These are phyloP conservation scores for Calycina herbarum DNA, from an alignment of 2,329 filamentous ascomycete genomes.

Conservation along the genomic window DNA sequence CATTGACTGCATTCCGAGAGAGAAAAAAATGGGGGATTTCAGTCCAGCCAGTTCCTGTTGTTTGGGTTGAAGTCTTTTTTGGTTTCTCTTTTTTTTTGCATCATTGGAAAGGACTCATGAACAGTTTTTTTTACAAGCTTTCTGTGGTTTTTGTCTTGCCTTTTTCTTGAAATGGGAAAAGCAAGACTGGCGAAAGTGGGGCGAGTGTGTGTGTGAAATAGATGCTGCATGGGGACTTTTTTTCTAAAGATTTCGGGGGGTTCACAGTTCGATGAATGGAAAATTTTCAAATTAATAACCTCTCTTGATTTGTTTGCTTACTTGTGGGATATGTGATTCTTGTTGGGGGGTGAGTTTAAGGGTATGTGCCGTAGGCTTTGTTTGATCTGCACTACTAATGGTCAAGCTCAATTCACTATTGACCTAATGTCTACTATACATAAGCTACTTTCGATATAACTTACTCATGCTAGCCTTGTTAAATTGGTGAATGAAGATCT, in stretches of 20 bases:
- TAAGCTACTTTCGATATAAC: too few species aligned
- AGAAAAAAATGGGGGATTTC: slow-evolving; percentile 22
- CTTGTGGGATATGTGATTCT: slow-evolving; percentile 6
- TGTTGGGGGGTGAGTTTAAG: too few species aligned
- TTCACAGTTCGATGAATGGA: slow-evolving; percentile 33
- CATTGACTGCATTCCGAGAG: slow-evolving; percentile 21
- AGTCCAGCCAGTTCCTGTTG: slow-evolving; percentile 24
- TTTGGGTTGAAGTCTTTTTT: slow-evolving; percentile 9
- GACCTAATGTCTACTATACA: too few species aligned
- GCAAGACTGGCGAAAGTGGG: slow-evolving; percentile 29
- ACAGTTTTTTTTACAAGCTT: not conserved
- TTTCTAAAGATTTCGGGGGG: slow-evolving; percentile 23
- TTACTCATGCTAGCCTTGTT: too few species aligned
- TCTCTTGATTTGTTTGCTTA: slow-evolving; percentile 19
- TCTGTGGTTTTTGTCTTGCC: not conserved
- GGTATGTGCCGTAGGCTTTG: too few species aligned
- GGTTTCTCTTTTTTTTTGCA: not conserved
- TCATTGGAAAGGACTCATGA: slow-evolving; percentile 6
- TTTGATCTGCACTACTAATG: too few species aligned
- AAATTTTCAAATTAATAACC: slow-evolving; percentile 22
- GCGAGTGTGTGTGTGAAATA: slow-evolving; percentile 34
- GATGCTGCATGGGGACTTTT: slow-evolving; percentile 30
- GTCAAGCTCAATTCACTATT: too few species aligned
- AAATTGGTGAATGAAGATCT: too few species aligned
- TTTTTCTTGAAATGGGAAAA: not conserved